Conservation (phyloP, 2,329 filamentous ascomycete species). For the Cladosporium cucumerinum region DNA sequence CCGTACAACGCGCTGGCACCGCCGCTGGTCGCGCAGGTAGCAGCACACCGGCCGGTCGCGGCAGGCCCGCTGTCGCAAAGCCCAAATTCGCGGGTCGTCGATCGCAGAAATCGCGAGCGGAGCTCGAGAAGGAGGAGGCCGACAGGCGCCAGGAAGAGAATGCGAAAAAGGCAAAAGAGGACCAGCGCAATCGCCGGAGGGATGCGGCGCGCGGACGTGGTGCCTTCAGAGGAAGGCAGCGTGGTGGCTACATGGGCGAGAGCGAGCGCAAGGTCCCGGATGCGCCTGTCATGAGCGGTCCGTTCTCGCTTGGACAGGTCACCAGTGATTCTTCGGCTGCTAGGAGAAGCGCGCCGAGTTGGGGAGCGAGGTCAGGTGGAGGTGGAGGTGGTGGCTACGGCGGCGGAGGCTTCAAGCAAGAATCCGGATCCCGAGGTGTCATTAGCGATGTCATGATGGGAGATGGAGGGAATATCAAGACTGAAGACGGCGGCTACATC, state of each 20-base stretch:
- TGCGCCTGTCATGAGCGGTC: slow-evolving; percentile 37
- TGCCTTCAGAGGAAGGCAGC: slow-evolving; percentile 30
- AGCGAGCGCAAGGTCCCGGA: slow-evolving; percentile 25
- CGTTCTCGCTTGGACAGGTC: slow-evolving; percentile 39
- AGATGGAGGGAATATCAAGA: slow-evolving; percentile 24
- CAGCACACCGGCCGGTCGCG: slow-evolving; percentile 14
- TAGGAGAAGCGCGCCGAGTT: slow-evolving; percentile 17
- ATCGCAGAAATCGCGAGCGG: slow-evolving; percentile 44
- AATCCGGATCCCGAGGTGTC: slow-evolving; percentile 26
- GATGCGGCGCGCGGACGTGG: slow-evolving; percentile 28
- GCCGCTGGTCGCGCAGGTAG: slow-evolving; percentile 1
- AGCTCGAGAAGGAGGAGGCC: slow-evolving; percentile 39
- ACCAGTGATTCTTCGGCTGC: slow-evolving; percentile 20
- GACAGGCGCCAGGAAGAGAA: slow-evolving; percentile 39
- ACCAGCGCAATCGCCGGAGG: slow-evolving; percentile 25
- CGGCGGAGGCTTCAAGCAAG: slow-evolving; percentile 31
- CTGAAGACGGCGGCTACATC: slow-evolving; percentile 40
- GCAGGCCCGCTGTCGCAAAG: slow-evolving; percentile 26
- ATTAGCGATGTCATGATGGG: slow-evolving; percentile 22
- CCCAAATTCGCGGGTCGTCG: slow-evolving; percentile 45
- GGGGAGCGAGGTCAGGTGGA: slow-evolving; percentile 18
- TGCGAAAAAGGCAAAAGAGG: slow-evolving; percentile 32
- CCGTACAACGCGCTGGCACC: neutral
- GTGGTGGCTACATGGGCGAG: slow-evolving; percentile 45
- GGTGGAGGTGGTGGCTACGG: slow-evolving; percentile 21